Conservation (phyloP, 805 yeast species). For the Komagataella populi region DNA sequence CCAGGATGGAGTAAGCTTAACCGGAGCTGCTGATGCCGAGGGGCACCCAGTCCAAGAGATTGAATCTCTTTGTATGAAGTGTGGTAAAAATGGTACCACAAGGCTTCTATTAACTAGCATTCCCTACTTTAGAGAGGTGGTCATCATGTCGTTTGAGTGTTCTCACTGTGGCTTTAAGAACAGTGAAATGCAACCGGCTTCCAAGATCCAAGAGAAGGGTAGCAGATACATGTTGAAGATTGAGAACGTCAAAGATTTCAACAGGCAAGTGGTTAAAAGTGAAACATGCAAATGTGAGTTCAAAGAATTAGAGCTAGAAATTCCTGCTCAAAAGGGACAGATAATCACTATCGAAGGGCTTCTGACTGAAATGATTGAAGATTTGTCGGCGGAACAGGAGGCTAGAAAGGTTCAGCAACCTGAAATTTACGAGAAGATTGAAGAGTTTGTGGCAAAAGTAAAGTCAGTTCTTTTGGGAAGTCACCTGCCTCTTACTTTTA, state of each 20-base stretch:
- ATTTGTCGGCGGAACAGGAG: constrained; percentile 69
- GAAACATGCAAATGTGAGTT: constrained; percentile 76
- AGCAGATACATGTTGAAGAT: constrained; percentile 55
- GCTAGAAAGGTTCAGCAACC: constrained; percentile 66
- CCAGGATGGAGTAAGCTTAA: constrained; percentile 38
- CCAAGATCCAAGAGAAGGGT: constrained; percentile 83
- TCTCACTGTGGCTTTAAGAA: constrained; percentile 89
- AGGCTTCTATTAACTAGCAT: constrained; percentile 74
- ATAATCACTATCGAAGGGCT: constrained; percentile 88
- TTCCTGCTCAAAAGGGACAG: constrained; percentile 92
- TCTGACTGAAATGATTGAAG: constrained; percentile 69
- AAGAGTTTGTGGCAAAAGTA: constrained; percentile 50
- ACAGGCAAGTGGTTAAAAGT: constrained; percentile 84
- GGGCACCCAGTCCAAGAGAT: constrained; percentile 95
- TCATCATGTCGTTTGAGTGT: constrained; percentile 90
- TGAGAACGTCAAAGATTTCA: constrained; percentile 60
- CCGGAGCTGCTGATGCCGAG: constrained; percentile 72
- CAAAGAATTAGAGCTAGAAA: constrained; percentile 78
- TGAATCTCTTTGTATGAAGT: constrained; percentile 92
- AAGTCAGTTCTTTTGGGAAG: constrained; percentile 43
- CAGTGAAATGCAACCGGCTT: constrained; percentile 93
- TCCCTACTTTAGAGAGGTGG: constrained; percentile 84
- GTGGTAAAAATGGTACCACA: constrained; percentile 77
- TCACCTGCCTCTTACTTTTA: constrained; percentile 63
- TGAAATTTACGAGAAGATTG: constrained; percentile 62